phyloP scores from a whole-genome alignment of 352 stramenopile species.

The Globisporangium megalacanthum region DNA sequence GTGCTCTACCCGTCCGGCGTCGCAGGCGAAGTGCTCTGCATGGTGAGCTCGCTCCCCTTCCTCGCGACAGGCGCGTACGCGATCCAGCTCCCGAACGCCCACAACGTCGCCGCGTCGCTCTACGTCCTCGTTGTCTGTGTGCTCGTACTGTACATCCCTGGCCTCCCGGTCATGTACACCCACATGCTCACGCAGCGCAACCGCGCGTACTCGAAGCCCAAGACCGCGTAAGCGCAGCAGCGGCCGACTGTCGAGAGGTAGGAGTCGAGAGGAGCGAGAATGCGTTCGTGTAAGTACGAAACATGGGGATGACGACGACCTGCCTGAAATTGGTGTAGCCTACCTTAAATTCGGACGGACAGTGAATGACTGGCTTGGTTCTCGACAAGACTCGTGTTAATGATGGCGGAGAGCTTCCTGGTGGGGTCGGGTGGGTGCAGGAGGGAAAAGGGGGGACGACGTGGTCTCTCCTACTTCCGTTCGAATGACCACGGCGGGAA shows the following conservation, averaged over 20 bases:
- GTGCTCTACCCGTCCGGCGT: conserved; percentile 98
- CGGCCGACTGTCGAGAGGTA: too few species aligned
- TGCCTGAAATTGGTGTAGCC: too few species aligned
- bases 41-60: conserved; percentile 59
- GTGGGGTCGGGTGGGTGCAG: background rate
- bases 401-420: too few species aligned
- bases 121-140: conserved; percentile 66
- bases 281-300: too few species aligned
- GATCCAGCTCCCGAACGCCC: conserved; percentile 67
- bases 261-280: too few species aligned
- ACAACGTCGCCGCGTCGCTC: conserved; percentile 73
- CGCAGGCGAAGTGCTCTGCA: conserved; percentile 79
- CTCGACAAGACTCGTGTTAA: background rate
- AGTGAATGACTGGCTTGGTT: background rate
- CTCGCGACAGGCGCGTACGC: conserved; percentile 58
- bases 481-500: background rate
- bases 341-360: too few species aligned
- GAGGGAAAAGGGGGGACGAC: too few species aligned
- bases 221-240: conserved; percentile 38
- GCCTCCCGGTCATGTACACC: conserved; percentile 77
- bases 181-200: conserved; percentile 86
- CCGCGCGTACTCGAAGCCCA: conserved; percentile 75
- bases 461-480: too few species aligned
- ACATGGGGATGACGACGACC: too few species aligned
- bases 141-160: conserved; percentile 69